phyloP scores from a whole-genome alignment of 2,329 filamentous ascomycete species.

The Microsporum canis region DNA sequence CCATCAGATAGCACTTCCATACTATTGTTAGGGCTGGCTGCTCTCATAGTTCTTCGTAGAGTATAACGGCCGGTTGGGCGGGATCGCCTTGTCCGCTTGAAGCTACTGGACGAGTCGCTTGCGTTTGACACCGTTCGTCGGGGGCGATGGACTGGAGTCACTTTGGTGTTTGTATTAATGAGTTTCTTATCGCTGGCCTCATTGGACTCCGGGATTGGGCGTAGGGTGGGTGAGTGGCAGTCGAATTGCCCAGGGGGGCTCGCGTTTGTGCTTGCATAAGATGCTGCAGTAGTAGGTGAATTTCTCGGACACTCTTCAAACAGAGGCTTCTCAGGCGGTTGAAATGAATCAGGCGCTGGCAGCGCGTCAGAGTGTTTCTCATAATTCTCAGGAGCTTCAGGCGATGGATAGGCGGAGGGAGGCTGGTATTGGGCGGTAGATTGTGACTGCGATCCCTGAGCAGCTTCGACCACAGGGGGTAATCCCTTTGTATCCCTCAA shows the following conservation, averaged over 20 bases:
- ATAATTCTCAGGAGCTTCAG: neutral
- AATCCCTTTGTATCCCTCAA: neutral
- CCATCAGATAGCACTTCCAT: constrained; percentile 3
- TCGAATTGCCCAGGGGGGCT: neutral
- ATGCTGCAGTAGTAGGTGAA: neutral
- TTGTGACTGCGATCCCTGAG: neutral
- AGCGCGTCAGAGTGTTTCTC: neutral
- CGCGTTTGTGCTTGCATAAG: neutral
- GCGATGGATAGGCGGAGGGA: neutral
- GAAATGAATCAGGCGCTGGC: neutral
- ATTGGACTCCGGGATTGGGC: neutral
- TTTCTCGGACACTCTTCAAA: neutral
- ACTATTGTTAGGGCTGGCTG: constrained; percentile 26
- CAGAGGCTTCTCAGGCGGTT: neutral
- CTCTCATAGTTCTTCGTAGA: constrained; percentile 66
- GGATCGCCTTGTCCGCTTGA: constrained; percentile 52
- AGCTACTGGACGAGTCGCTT: constrained; percentile 64
- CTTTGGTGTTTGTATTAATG: neutral
- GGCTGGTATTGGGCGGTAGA: neutral
- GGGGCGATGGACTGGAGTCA: constrained; percentile 18
- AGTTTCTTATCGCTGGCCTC: neutral
- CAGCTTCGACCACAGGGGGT: neutral
- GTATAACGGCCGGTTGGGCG: constrained; percentile 39
- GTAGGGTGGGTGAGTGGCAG: neutral
- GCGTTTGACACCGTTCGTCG: constrained; percentile 50